Evolutionary conservation across 2,329 filamentous ascomycete species (phyloP).

Genomic region (Ophiostoma sp.): DNA sequence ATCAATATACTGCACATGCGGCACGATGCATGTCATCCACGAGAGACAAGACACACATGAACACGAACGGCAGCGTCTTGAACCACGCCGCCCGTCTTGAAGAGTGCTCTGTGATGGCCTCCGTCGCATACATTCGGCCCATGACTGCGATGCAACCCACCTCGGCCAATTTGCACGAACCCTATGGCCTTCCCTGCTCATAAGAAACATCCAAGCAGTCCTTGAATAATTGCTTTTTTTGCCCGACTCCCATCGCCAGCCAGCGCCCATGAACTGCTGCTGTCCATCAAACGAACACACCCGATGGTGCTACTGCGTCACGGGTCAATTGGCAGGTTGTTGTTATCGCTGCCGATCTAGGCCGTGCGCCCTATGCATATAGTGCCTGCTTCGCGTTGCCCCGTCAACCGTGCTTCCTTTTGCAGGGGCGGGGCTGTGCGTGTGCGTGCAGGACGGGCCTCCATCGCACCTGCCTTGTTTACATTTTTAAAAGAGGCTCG

Average conservation of each 20-base stretch:
- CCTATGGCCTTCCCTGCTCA: not conserved
- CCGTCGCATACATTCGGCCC: too few relatives aligned
- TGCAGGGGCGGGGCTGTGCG: slow-evolving; percentile 20
- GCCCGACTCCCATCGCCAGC: not conserved
- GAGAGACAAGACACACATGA: not conserved
- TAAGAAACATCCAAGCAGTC: slow-evolving; percentile 4
- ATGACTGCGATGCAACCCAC: too few relatives aligned
- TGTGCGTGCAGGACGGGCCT: not conserved
- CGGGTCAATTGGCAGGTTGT: slow-evolving; percentile 2
- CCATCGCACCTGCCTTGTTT: slow-evolving; percentile 27
- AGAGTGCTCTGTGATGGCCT: not conserved
- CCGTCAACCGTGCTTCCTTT: slow-evolving; percentile 15
- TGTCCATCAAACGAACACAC: not conserved
- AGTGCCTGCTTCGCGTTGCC: slow-evolving; percentile 25
- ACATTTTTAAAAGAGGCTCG: slow-evolving; percentile 23
- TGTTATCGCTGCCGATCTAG: slow-evolving; percentile 13
- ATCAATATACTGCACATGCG: not conserved
- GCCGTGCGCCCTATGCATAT: slow-evolving; percentile 19
- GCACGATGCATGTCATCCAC: not conserved
- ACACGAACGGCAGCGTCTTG: not conserved
- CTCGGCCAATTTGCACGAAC: not conserved
- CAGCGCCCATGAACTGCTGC: not conserved
- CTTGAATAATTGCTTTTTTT: not conserved
- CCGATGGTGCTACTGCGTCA: slow-evolving; percentile 12
- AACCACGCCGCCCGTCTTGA: not conserved